Base-by-base conservation (phyloP, 2,329 filamentous ascomycete species). In the Sclerotinia borealis region DNA sequence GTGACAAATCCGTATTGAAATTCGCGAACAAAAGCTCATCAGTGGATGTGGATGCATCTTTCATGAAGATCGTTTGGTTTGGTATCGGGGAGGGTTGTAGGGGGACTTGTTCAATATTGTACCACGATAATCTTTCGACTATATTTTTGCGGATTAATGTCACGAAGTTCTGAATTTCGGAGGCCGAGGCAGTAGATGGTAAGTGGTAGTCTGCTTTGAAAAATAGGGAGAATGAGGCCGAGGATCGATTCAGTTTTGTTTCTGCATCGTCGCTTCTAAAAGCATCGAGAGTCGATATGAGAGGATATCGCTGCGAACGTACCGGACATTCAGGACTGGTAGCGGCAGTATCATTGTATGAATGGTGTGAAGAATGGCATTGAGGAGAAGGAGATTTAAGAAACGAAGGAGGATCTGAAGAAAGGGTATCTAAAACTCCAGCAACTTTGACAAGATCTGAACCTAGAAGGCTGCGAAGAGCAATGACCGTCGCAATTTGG, bases 401-500 rank as follows among this genome's bases (percentile, higher is more conserved):
- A 27, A 59, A 41, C 34, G 70, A 66, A 22, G 69, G 66, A n/a
- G 70, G 69, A 56, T 72, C 71, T 6, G 68, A 70, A 15, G 69
- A 61, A 3, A 69, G 65, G 15, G 70, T 65, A 54, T 73, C 68
- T 11, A 87, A 72, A 41, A 88, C 80, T 13, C 83, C 83, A 3
- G 82, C 83, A 7, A 88, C 78, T 70, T 84, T 86, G 74, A 88
- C 77, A 27, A 84, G 70, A 39, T 84, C 79, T 1, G 77, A 75
- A 2, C 85, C 85, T 6, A 86, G 77, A 6, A 88, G 76, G 59
- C 79, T 79, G 66, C 85, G 85, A 6, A 88, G 73, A 0, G 84
- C 83, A 5, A 86, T 70, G 2, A 87, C 76, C 3, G 84, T 85
- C 2, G 80, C 69, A 2, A 88, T 76, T 65, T 87, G 81, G 55